Evolutionary conservation across 2,329 filamentous ascomycete genomes (phyloP).

Genomic region (Graphilbum fragrans): DNA sequence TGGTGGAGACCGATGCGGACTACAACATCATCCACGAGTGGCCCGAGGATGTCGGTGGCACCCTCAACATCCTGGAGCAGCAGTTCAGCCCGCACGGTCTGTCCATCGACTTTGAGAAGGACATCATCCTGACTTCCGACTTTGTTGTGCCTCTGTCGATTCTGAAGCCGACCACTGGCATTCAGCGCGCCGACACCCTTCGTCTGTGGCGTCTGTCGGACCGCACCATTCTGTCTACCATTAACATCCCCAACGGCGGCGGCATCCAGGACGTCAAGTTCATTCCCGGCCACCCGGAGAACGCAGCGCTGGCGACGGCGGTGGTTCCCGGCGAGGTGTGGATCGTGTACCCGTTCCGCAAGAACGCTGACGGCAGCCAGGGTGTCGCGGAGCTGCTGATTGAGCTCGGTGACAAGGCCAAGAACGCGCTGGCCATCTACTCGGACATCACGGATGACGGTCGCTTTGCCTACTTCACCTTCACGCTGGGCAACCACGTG

Average conservation of each 20-base stretch:
- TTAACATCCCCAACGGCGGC: conserved; percentile 45
- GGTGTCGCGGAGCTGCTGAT: conserved; percentile 46
- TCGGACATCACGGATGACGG: conserved; percentile 47
- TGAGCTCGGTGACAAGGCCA: conserved; percentile 43
- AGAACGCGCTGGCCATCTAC: conserved; percentile 46
- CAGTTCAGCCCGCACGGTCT: conserved; percentile 53
- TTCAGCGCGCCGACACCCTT: conserved; percentile 42
- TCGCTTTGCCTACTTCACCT: conserved; percentile 44
- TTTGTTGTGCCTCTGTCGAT: conserved; percentile 51
- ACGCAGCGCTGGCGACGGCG: conserved; percentile 47
- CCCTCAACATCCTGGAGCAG: conserved; percentile 43
- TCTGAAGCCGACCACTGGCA: conserved; percentile 43
- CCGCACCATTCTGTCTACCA: conserved; percentile 45
- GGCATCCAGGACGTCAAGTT: conserved; percentile 56
- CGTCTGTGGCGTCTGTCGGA: conserved; percentile 43
- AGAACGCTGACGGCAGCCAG: conserved; percentile 39
- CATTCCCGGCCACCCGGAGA: conserved; percentile 46
- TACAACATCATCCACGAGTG: conserved; percentile 52
- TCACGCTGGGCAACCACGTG: conserved; percentile 50
- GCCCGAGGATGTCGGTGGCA: conserved; percentile 41
- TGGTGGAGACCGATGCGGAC: conserved; percentile 46
- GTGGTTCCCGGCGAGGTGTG: conserved; percentile 47
- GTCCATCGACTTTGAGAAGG: conserved; percentile 42
- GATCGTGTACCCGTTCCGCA: conserved; percentile 52
- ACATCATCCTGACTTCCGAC: conserved; percentile 48